Conservation (phyloP, 169 alveolate species). For the Plasmodium vivax region DNA sequence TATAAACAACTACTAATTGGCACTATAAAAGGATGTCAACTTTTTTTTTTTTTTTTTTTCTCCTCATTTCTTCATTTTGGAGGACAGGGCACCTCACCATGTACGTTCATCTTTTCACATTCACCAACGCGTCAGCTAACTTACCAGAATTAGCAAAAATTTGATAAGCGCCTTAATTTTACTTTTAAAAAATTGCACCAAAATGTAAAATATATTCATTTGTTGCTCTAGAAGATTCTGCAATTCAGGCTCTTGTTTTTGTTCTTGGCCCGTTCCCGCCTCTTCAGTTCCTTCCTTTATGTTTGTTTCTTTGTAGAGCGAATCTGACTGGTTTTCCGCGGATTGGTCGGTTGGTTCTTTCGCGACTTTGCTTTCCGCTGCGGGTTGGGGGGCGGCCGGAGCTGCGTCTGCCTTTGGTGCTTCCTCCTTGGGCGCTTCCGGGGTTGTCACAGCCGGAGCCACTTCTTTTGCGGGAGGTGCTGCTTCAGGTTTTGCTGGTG, state of each 20-base stretch:
- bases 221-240: neutral
- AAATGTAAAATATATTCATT: neutral
- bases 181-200: neutral
- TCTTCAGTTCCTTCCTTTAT: neutral
- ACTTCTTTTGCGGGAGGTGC: neutral
- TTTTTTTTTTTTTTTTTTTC: no score
- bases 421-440: no score
- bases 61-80: neutral
- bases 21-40: neutral
- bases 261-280: neutral
- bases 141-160: neutral
- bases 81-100: neutral
- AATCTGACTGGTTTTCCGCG: neutral
- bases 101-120: neutral
- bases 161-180: neutral
- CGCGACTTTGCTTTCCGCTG: neutral
- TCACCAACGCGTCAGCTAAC: neutral
- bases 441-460: no score
- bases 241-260: neutral
- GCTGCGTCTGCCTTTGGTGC: neutral
- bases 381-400: neutral
- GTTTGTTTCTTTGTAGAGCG: neutral
- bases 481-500: neutral
- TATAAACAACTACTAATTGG: neutral
- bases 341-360: neutral